Percentiles rank a stretch among this genome's conserved stretches.
Evolutionary conservation across 1,284 basidiomycete species (phyloP).

Genomic region (Rhodotorula sp.): DNA sequence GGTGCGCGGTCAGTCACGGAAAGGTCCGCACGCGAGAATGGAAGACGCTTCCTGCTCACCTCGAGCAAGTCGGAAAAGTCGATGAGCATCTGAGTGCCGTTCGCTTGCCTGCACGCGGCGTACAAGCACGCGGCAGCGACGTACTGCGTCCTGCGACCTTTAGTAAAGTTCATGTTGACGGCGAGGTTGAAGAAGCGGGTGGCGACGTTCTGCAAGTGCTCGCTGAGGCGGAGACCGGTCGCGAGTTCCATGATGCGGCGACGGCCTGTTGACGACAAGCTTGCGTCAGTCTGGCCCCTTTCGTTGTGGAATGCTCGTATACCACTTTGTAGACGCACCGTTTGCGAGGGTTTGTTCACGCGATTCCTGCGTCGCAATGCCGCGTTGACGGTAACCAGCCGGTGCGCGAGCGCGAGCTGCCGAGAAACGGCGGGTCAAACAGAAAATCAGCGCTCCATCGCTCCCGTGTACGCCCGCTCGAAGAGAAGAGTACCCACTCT

Average conservation of each 20-base stretch:
- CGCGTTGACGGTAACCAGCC: constrained; percentile 70
- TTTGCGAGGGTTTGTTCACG: constrained; percentile 85
- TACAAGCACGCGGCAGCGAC: constrained; percentile 95
- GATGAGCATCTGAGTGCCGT: constrained; percentile 92
- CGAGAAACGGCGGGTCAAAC: not conserved
- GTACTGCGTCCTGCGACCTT: constrained; percentile 86
- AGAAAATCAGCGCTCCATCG: too few species aligned
- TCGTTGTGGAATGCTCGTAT: not conserved
- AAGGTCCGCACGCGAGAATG: too few species aligned
- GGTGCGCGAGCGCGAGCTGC: constrained; percentile 73
- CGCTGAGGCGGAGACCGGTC: constrained; percentile 71
- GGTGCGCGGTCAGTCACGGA: too few species aligned
- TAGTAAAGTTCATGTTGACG: constrained; percentile 88
- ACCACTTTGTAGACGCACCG: constrained; percentile 55
- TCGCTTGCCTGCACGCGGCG: constrained; percentile 86
- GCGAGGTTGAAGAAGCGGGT: constrained; percentile 89
- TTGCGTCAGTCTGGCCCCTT: not conserved
- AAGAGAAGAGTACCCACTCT: constrained; percentile 66
- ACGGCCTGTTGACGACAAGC: constrained; percentile 57
- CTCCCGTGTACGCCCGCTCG: too few species aligned
- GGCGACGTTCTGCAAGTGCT: constrained; percentile 75
- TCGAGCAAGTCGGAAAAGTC: constrained; percentile 92
- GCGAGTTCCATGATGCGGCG: constrained; percentile 79
- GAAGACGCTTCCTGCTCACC: constrained; percentile 52
- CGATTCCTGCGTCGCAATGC: constrained; percentile 62